Evolutionary conservation across 495 filamentous ascomycete genomes (phyloP).

Genomic region (Patellaria atrata): DNA sequence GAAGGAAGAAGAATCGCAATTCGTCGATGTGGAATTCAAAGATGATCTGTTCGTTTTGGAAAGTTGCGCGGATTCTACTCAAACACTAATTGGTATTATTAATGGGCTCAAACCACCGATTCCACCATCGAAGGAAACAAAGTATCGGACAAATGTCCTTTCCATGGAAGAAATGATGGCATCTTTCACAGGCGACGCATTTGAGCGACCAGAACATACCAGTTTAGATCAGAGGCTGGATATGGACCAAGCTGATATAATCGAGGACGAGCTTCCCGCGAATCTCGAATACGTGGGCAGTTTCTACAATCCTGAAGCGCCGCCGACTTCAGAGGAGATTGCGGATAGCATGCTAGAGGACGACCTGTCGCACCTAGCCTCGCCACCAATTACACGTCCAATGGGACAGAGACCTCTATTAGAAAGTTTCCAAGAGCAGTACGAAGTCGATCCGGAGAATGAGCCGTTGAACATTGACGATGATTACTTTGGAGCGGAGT

Average conservation of each 20-base stretch:
- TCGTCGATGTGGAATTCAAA: slow-evolving; percentile 60
- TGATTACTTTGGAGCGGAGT: slow-evolving; percentile 56
- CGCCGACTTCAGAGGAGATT: slow-evolving; percentile 29
- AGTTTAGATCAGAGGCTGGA: neutral
- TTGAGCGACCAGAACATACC: slow-evolving; percentile 25
- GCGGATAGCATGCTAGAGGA: slow-evolving; percentile 36
- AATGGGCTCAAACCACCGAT: slow-evolving; percentile 72
- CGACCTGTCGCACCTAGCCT: slow-evolving; percentile 27
- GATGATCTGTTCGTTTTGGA: slow-evolving; percentile 84
- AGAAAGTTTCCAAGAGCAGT: slow-evolving; percentile 46
- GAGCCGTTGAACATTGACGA: slow-evolving; percentile 53
- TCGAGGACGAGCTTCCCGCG: slow-evolving; percentile 36
- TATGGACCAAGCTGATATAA: slow-evolving; percentile 23
- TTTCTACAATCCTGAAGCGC: slow-evolving; percentile 37
- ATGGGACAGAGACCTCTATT: slow-evolving; percentile 46
- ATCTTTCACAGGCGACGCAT: slow-evolving; percentile 76
- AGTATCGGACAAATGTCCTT: slow-evolving; percentile 78
- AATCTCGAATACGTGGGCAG: slow-evolving; percentile 48
- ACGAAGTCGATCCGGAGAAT: slow-evolving; percentile 35
- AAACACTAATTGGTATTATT: slow-evolving; percentile 69
- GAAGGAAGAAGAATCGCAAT: slow-evolving; percentile 37
- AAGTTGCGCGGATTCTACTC: slow-evolving; percentile 92
- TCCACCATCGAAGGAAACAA: slow-evolving; percentile 61
- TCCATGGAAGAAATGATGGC: slow-evolving; percentile 78
- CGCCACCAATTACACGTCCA: slow-evolving; percentile 24